A percentile compares a stretch with the other conserved stretches of the same genome.
These are phyloP conservation scores for Chrysanthemum lavandulifolium DNA, from an alignment of 129 eudicot species.

Conservation along the genomic window DNA sequence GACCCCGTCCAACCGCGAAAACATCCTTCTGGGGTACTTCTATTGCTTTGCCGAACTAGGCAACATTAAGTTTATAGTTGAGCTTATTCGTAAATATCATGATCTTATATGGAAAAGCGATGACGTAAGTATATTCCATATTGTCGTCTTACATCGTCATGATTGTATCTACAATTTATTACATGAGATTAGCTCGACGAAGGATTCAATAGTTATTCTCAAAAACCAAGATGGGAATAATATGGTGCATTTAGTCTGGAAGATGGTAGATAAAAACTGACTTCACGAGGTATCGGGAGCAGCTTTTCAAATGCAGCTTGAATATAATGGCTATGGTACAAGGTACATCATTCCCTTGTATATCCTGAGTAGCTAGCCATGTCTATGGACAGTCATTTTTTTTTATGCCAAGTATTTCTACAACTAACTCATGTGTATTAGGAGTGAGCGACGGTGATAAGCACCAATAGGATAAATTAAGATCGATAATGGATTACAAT, in stretches of 20 bases:
- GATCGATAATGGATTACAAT: too few relatives aligned
- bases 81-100: slow-evolving; percentile 26
- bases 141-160: slow-evolving; percentile 31
- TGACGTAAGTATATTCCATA: slow-evolving; percentile 27
- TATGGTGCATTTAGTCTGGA: slow-evolving; percentile 31
- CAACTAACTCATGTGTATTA: background rate
- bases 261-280: background rate
- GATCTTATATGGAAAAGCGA: slow-evolving; percentile 35
- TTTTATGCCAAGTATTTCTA: background rate
- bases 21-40: slow-evolving; percentile 13
- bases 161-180: slow-evolving; percentile 32
- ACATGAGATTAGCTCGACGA: slow-evolving; percentile 31
- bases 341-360: slow-evolving; percentile 29
- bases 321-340: slow-evolving; percentile 29
- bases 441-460: too few relatives aligned
- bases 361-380: background rate
- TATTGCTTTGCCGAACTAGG: slow-evolving; percentile 35
- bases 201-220: slow-evolving; percentile 2
- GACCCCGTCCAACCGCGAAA: background rate
- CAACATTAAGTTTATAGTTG: slow-evolving; percentile 25
- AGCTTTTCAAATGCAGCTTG: slow-evolving; percentile 39
- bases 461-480: too few relatives aligned
- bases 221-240: slow-evolving; percentile 17
- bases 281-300: slow-evolving; percentile 31
- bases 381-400: background rate